phyloP scores from a whole-genome alignment of 148 eudicot genomes.

The Chenopodium berlandieri region DNA sequence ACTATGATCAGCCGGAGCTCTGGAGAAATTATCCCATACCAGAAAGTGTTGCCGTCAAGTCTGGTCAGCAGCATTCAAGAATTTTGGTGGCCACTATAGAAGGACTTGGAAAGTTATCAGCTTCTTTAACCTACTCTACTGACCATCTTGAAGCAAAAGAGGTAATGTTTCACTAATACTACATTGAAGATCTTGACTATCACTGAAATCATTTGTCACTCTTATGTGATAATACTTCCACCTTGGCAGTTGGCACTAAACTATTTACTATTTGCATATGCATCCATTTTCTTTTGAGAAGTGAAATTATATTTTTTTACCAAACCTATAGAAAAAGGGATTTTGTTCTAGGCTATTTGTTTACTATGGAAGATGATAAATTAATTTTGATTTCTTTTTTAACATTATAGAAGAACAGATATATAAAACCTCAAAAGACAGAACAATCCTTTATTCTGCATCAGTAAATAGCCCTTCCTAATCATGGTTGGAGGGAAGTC shows the following conservation, averaged over 20 bases:
- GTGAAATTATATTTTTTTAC: too few relatives aligned
- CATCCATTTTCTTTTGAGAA: background rate
- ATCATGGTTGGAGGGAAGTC: background rate
- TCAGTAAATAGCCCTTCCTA: background rate
- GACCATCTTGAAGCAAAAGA: slow-evolving; percentile 52
- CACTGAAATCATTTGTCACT: background rate
- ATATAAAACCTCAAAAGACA: background rate
- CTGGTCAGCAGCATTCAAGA: slow-evolving; percentile 50
- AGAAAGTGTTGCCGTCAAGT: slow-evolving; percentile 41
- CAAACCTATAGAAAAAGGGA: too few relatives aligned
- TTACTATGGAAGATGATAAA: background rate
- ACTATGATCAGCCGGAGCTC: slow-evolving; percentile 53
- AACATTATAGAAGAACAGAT: too few relatives aligned
- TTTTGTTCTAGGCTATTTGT: background rate
- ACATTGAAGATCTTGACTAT: background rate
- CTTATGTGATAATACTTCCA: background rate
- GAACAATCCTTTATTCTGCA: background rate
- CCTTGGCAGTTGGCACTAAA: background rate
- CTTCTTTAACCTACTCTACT: slow-evolving; percentile 55
- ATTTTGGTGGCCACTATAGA: slow-evolving; percentile 49
- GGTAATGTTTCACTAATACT: slow-evolving; percentile 36
- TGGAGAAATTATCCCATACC: slow-evolving; percentile 60
- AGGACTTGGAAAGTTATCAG: slow-evolving; percentile 79
- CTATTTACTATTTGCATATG: background rate
- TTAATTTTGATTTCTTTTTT: background rate